Conservation (phyloP, 495 filamentous ascomycete species). For the Talaromyces ruber region DNA sequence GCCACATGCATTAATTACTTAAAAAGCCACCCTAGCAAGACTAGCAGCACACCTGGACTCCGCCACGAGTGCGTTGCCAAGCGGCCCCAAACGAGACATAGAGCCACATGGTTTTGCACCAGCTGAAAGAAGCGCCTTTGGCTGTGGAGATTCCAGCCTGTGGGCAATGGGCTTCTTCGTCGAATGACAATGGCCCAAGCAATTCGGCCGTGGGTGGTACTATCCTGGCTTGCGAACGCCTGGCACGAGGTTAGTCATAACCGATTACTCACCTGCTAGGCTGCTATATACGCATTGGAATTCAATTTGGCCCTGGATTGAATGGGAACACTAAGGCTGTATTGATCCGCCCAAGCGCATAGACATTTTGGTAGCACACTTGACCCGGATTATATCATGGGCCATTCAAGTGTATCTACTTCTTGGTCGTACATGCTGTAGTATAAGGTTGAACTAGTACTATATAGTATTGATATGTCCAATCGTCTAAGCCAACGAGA, state of each 20-base stretch:
- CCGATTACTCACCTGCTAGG: neutral
- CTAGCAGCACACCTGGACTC: neutral
- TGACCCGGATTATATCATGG: neutral
- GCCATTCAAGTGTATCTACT: neutral
- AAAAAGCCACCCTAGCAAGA: neutral
- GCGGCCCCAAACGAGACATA: constrained; percentile 1
- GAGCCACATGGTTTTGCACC: constrained; percentile 3
- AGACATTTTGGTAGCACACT: neutral
- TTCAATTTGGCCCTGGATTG: neutral
- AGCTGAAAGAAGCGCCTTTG: neutral
- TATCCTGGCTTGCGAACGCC: neutral
- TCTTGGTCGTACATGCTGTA: neutral
- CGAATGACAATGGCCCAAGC: neutral
- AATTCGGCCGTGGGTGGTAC: neutral
- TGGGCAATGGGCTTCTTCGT: neutral
- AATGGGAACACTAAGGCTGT: neutral
- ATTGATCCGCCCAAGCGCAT: neutral
- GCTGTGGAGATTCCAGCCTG: neutral
- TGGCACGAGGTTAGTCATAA: neutral
- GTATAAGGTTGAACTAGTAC: neutral
- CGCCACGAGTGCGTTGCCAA: neutral
- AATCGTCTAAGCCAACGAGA: neutral
- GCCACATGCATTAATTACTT: neutral
- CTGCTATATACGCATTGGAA: neutral
- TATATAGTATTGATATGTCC: neutral